Evolutionary conservation across 805 yeast genomes (phyloP).

Genomic region (Candida tallmaniae): DNA sequence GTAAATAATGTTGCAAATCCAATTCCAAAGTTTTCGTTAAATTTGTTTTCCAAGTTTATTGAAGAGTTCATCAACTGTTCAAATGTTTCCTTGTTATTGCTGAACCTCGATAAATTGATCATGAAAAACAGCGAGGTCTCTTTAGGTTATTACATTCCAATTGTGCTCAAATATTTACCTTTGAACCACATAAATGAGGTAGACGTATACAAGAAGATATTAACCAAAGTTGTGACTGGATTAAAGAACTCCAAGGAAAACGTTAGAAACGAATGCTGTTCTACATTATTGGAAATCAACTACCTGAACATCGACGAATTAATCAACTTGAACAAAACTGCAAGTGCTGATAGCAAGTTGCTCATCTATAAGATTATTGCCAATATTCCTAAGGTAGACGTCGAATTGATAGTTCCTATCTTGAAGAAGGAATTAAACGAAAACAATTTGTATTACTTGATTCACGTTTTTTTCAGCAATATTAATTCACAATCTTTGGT

Average conservation of each 20-base stretch:
- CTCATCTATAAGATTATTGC: constrained; percentile 45
- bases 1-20: constrained; percentile 2
- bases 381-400: constrained; percentile 17
- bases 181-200: neutral
- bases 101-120: constrained; percentile 9
- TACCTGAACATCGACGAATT: constrained; percentile 16
- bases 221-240: constrained; percentile 21
- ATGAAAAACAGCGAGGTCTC: constrained; percentile 27
- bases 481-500: constrained; percentile 4
- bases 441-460: constrained; percentile 44
- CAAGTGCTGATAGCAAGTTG: constrained; percentile 63
- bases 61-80: constrained; percentile 32
- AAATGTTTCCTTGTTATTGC: constrained; percentile 1
- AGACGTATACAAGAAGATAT: constrained; percentile 13
- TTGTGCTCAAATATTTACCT: constrained; percentile 32
- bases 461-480: constrained; percentile 47
- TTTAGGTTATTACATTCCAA: constrained; percentile 50
- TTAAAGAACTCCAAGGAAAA: constrained; percentile 67
- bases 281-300: constrained; percentile 17
- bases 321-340: constrained; percentile 55
- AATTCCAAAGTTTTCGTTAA: constrained; percentile 13
- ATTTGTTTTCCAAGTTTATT: constrained; percentile 42
- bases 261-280: constrained; percentile 50
- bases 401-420: constrained; percentile 44
- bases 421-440: constrained; percentile 77